Conservation (phyloP, 106 monocot genomes). For the Triglochin maritima region DNA sequence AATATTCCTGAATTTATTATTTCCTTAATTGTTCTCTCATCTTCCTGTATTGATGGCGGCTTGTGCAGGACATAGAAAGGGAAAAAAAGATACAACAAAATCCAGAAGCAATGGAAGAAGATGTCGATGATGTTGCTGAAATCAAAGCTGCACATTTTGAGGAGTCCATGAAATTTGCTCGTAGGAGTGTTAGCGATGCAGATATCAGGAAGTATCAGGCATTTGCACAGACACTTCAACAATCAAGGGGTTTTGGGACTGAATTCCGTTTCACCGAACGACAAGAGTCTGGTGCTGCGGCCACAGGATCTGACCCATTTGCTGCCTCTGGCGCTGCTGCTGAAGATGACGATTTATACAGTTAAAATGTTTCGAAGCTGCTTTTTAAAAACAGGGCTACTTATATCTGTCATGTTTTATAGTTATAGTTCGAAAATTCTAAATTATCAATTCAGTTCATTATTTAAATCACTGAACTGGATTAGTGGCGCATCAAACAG, state of each 20-base stretch:
- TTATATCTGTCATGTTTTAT: too few relatives aligned
- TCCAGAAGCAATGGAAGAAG: slow-evolving; percentile 27
- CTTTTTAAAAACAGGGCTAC: too few relatives aligned
- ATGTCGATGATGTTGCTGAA: slow-evolving; percentile 13
- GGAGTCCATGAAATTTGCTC: slow-evolving; percentile 26
- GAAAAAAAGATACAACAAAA: slow-evolving; percentile 20
- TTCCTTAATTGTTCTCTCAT: neutral
- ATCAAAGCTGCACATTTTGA: slow-evolving; percentile 25
- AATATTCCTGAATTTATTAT: too few relatives aligned
- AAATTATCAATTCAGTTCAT: too few relatives aligned
- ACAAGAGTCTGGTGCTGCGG: slow-evolving; percentile 4
- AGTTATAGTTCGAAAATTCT: too few relatives aligned
- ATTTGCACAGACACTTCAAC: slow-evolving; percentile 23
- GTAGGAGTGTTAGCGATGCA: slow-evolving; percentile 25
- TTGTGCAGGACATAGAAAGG: slow-evolving; percentile 15
- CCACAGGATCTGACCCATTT: slow-evolving; percentile 6
- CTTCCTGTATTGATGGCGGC: neutral
- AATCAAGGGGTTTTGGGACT: slow-evolving; percentile 19
- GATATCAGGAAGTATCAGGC: slow-evolving; percentile 24
- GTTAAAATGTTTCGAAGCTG: neutral
- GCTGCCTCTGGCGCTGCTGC: slow-evolving; percentile 4
- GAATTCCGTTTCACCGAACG: slow-evolving; percentile 17
- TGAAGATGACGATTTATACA: slow-evolving; percentile 23
- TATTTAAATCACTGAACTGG: too few relatives aligned
- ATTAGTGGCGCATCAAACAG: too few relatives aligned